These are phyloP conservation scores for Candida sp. DNA, from an alignment of 1,139 yeast genomes.

Conservation along the genomic window DNA sequence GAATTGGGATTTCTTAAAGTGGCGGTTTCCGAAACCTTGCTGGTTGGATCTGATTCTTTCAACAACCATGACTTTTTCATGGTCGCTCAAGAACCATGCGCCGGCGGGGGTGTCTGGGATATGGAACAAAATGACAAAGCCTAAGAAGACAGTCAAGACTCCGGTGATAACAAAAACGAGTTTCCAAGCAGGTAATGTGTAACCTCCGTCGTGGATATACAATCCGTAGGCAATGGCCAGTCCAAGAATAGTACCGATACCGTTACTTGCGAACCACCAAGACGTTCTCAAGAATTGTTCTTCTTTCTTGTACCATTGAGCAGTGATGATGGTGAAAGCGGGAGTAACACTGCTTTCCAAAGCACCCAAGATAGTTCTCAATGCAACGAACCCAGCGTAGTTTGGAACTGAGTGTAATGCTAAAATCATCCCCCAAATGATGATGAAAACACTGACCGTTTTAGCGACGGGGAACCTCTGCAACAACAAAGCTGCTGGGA, in stretches of 20 bases:
- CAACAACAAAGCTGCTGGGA: constrained; percentile 45
- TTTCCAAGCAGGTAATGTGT: constrained; percentile 33
- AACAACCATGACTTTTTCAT: constrained; percentile 47
- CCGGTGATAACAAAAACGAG: constrained; percentile 35
- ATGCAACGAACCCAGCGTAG: constrained; percentile 33
- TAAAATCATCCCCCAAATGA: constrained; percentile 34
- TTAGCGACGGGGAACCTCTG: constrained; percentile 40
- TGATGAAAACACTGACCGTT: constrained; percentile 24
- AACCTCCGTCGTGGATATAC: constrained; percentile 17
- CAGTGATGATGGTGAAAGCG: constrained; percentile 56
- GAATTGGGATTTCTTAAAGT: constrained; percentile 58
- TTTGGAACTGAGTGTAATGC: constrained; percentile 31
- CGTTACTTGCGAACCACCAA: constrained; percentile 36
- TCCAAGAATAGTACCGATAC: constrained; percentile 31
- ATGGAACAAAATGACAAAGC: constrained; percentile 24
- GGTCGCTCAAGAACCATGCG: constrained; percentile 44
- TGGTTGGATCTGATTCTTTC: constrained; percentile 41
- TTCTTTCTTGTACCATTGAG: constrained; percentile 29
- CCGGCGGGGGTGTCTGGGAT: constrained; percentile 33
- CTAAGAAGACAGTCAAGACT: constrained; percentile 27
- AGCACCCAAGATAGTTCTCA: constrained; percentile 48
- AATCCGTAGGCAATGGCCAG: constrained; percentile 28
- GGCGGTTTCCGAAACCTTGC: constrained; percentile 61
- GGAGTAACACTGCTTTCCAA: constrained; percentile 61
- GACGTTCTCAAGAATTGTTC: constrained; percentile 27